Conservation (phyloP, 2,329 filamentous ascomycete genomes). For the Aspergillus intermedius region DNA sequence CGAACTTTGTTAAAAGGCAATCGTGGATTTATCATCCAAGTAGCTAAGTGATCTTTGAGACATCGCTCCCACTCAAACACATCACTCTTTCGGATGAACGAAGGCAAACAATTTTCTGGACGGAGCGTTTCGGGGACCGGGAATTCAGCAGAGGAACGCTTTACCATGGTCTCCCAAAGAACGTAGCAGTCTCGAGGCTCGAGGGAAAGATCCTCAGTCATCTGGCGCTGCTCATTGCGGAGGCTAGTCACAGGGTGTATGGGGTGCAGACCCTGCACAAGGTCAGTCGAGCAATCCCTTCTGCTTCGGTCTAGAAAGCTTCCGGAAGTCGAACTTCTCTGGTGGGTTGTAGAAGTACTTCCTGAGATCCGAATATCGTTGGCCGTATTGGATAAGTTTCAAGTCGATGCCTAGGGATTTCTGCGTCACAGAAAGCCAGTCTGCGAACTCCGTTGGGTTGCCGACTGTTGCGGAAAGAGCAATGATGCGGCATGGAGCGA, state of each 20-base stretch:
- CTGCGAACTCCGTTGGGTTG: slow-evolving; percentile 63
- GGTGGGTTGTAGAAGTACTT: slow-evolving; percentile 62
- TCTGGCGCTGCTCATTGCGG: slow-evolving; percentile 54
- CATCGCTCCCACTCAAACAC: slow-evolving; percentile 58
- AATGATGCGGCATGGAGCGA: slow-evolving; percentile 70
- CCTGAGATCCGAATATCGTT: slow-evolving; percentile 70
- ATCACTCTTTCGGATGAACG: slow-evolving; percentile 57
- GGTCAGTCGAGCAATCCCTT: slow-evolving; percentile 42
- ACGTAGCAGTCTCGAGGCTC: slow-evolving; percentile 65
- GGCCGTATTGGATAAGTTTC: slow-evolving; percentile 60
- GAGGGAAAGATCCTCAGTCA: slow-evolving; percentile 61
- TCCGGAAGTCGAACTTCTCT: slow-evolving; percentile 45
- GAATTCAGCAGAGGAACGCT: slow-evolving; percentile 48
- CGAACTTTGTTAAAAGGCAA: slow-evolving; percentile 51
- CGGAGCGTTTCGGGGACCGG: slow-evolving; percentile 32
- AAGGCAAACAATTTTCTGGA: slow-evolving; percentile 41
- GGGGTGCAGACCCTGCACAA: slow-evolving; percentile 47
- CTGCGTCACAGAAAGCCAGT: slow-evolving; percentile 62
- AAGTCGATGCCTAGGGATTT: slow-evolving; percentile 57
- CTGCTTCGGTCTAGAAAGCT: slow-evolving; percentile 33
- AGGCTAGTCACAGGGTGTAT: slow-evolving; percentile 63
- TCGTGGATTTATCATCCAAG: slow-evolving; percentile 53
- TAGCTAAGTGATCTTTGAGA: slow-evolving; percentile 53
- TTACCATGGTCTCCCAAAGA: slow-evolving; percentile 59
- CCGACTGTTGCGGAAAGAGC: slow-evolving; percentile 74